phyloP scores from a whole-genome alignment of 345 rosid species.

The Barbarea vulgaris region DNA sequence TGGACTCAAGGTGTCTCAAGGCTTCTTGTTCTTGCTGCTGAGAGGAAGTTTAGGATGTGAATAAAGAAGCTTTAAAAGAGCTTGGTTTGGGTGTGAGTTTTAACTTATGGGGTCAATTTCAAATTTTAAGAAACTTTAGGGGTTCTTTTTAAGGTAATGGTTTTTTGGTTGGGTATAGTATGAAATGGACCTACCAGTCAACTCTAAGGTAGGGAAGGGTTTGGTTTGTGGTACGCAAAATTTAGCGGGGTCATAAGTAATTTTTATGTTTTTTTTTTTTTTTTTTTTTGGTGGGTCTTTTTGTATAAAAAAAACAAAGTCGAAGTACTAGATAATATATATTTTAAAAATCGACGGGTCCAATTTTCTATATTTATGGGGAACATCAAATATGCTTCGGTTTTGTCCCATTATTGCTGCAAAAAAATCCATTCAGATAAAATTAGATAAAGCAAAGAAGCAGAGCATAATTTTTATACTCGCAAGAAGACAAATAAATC shows the following conservation, averaged over 20 bases:
- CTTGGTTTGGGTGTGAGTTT: conserved; percentile 29
- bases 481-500: conserved; percentile 14
- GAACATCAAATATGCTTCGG: conserved; percentile 39
- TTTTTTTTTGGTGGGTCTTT: conserved; percentile 17
- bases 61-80: background rate
- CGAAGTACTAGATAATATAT: conserved; percentile 14
- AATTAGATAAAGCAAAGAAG: background rate
- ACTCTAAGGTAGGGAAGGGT: conserved; percentile 17
- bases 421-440: background rate
- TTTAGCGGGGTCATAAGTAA: conserved; percentile 24
- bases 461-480: background rate
- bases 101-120: conserved; percentile 35
- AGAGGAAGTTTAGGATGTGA: conserved; percentile 67
- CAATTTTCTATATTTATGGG: conserved; percentile 24
- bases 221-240: conserved; percentile 23
- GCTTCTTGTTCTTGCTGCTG: conserved; percentile 73
- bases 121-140: conserved; percentile 12
- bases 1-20: conserved; percentile 96
- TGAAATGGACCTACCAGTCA: conserved; percentile 31
- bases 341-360: conserved; percentile 14
- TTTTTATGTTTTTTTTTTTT: conserved; percentile 16
- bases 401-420: conserved; percentile 35
- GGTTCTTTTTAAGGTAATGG: conserved; percentile 26
- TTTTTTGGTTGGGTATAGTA: conserved; percentile 34
- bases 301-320: conserved; percentile 30